Evolutionary conservation across 2,329 filamentous ascomycete genomes (phyloP), one percentile per base, ranked within the genome.

Genomic region (Penicillium brasilianum): DNA sequence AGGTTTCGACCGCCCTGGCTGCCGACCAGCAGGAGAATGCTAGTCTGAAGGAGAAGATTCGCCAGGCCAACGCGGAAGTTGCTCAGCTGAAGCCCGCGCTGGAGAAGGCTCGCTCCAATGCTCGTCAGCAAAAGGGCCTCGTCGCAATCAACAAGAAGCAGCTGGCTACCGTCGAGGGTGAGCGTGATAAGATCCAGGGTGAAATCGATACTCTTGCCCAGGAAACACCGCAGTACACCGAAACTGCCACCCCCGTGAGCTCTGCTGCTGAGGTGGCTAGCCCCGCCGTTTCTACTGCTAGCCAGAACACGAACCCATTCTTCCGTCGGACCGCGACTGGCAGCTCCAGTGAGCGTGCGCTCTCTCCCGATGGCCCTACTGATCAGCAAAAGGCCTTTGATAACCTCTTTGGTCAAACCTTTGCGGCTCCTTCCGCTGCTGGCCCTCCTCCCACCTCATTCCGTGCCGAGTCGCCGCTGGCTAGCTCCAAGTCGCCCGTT

Each of bases 81-180:
- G 84, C 87, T 18, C 89, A 93, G 76, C 81, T 98, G 43, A 96
- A 93, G 76, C 93, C 93, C 34, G 89, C 94, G 67, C 87, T 99
- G 55, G 95, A 99, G 76, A 98, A 97, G 82, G 84, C 96, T 70
- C 93, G 91, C 75, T 92, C 90, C 13, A 93, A 97, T 69, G 93
- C 93, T 28, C 88, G 95, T 44, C 95, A 98, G 76, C 93, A 98
- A 74, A 98, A 96, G 80, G 95, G 95, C 18, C 84, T 98, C 66
- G 94, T 96, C 32, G 93, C 95, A 46, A 99, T 99, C 80, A 97
- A 97, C 81, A 98, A 96, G 84, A 99, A 99, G 81, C 95, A 99
- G 79, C 82, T 98, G 62, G 87, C 90, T 37, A 97, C 93, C 0
- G 92, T 90, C 59, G 95, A 99, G 77, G 87, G 86, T 51, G 94